Percentiles rank a stretch among this genome's conserved stretches.
Evolutionary conservation across 2,329 filamentous ascomycete genomes (phyloP).

Genomic region (Aaosphaeria pasadenensis): DNA sequence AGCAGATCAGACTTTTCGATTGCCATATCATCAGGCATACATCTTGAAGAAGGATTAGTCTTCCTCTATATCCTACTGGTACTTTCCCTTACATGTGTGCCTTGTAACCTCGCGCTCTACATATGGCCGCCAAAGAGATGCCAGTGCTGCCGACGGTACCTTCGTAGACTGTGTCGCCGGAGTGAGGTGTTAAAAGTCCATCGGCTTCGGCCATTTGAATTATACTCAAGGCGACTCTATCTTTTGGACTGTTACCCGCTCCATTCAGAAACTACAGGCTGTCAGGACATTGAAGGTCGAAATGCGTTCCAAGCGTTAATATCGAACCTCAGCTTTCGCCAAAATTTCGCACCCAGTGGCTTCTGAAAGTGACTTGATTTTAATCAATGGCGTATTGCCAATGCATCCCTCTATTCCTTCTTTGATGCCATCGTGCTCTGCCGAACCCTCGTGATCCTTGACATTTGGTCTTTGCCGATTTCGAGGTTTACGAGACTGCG

Average conservation of each 20-base stretch:
- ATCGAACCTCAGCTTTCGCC: conserved; percentile 75
- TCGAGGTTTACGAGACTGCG: too few species aligned
- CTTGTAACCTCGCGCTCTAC: conserved; percentile 81
- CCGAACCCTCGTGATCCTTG: conserved; percentile 12
- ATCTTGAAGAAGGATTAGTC: conserved; percentile 43
- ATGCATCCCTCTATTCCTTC: conserved; percentile 89
- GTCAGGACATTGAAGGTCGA: neutral
- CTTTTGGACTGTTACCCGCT: conserved; percentile 89
- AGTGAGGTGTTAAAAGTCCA: conserved; percentile 71
- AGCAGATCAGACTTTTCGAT: conserved; percentile 87
- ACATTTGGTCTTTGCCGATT: conserved; percentile 5
- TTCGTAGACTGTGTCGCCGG: conserved; percentile 94
- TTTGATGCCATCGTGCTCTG: conserved; percentile 47
- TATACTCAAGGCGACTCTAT: conserved; percentile 88
- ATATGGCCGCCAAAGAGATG: conserved; percentile 88
- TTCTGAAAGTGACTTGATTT: conserved; percentile 79
- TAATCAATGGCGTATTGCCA: conserved; percentile 86
- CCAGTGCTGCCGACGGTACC: conserved; percentile 95
- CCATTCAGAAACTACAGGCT: conserved; percentile 76
- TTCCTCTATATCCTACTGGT: neutral
- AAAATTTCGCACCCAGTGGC: conserved; percentile 87
- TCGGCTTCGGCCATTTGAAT: conserved; percentile 76
- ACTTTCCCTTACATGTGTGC: conserved; percentile 69
- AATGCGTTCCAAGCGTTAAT: neutral
- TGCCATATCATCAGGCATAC: conserved; percentile 92